Conservation (phyloP, 164 flowering plant species). For the Magnolia officinalis region DNA sequence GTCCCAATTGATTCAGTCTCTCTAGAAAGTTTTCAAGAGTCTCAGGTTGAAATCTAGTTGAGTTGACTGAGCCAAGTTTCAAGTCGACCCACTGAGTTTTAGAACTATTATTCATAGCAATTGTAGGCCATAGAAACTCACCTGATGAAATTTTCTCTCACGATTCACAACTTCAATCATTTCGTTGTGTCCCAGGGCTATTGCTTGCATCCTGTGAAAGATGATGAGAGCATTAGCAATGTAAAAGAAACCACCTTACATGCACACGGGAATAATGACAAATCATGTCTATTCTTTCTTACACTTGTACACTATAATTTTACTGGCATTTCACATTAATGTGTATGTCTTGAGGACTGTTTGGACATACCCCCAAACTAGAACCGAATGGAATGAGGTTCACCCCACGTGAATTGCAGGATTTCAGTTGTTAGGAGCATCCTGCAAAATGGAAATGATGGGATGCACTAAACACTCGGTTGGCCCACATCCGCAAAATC, state of each 20-base stretch:
- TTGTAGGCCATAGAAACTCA: conserved; percentile 8
- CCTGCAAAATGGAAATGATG: neutral
- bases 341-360: neutral
- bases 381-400: neutral
- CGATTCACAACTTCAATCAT: conserved; percentile 83
- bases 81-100: neutral
- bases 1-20: no score
- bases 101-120: neutral
- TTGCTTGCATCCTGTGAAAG: conserved; percentile 64
- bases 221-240: conserved; percentile 1
- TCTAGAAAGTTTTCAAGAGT: no score
- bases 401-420: neutral
- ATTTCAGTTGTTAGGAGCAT: neutral
- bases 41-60: no score
- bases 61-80: no score
- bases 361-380: neutral
- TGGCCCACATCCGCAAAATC: neutral
- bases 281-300: neutral
- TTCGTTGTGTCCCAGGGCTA: conserved; percentile 57
- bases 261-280: neutral
- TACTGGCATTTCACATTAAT: neutral
- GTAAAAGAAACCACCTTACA: neutral
- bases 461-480: neutral
- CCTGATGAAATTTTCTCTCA: conserved; percentile 96
- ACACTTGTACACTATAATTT: neutral